Evolutionary conservation across 108 stramenopile genomes (phyloP).

Genomic region (Cyclotella atomus): DNA sequence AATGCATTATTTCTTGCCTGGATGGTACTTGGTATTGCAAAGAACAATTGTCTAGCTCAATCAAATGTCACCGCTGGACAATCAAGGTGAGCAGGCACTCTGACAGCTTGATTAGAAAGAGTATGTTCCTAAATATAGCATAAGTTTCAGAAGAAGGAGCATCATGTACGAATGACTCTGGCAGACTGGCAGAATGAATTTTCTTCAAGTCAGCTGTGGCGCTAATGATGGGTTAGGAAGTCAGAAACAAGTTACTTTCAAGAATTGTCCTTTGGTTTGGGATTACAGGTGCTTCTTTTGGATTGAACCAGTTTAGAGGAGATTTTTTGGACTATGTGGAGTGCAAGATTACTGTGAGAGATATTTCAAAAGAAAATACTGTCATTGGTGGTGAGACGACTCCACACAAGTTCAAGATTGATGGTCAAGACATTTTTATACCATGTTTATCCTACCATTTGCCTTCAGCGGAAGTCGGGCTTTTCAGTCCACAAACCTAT

Average conservation of each 20-base stretch:
- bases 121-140: no score
- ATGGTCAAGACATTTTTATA: background rate
- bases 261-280: background rate
- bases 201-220: background rate
- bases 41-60: no score
- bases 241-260: slow-evolving; percentile 5
- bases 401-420: slow-evolving; percentile 4
- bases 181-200: no score
- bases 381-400: slow-evolving; percentile 13
- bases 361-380: background rate
- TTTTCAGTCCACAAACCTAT: background rate
- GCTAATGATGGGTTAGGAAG: background rate
- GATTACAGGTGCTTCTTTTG: slow-evolving; percentile 20
- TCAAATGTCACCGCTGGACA: no score
- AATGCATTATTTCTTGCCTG: no score
- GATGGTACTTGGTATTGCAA: no score
- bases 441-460: slow-evolving; percentile 2
- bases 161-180: no score
- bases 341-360: slow-evolving; percentile 6
- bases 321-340: slow-evolving; percentile 15
- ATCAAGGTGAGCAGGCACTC: no score
- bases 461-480: background rate
- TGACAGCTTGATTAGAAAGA: no score
- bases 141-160: no score
- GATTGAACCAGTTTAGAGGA: background rate